Conservation (phyloP, 345 rosid species). For the Dovyalis caffra region DNA sequence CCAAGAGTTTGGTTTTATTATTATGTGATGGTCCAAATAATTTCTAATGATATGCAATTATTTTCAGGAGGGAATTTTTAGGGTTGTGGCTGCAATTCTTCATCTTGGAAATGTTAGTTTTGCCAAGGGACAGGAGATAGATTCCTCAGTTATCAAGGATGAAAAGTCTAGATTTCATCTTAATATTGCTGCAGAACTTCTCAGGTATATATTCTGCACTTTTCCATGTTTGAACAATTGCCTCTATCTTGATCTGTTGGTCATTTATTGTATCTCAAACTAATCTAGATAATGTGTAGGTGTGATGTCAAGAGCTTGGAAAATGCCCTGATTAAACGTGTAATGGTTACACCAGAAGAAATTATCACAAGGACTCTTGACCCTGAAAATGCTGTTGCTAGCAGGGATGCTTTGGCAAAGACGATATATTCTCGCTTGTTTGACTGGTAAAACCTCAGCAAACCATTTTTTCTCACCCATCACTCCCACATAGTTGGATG, state of each 20-base stretch:
- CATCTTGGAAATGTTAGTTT: slow-evolving; percentile 91
- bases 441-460: slow-evolving; percentile 65
- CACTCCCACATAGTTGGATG: background rate
- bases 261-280: background rate
- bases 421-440: slow-evolving; percentile 88
- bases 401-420: slow-evolving; percentile 94
- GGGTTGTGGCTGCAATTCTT: slow-evolving; percentile 89
- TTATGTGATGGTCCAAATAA: slow-evolving; percentile 6
- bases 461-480: background rate
- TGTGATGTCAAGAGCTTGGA: slow-evolving; percentile 83
- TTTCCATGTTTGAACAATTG: background rate
- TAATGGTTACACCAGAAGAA: slow-evolving; percentile 98
- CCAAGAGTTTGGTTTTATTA: slow-evolving; percentile 5
- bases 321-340: slow-evolving; percentile 90
- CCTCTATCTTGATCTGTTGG: background rate
- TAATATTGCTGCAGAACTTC: slow-evolving; percentile 70
- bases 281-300: slow-evolving; percentile 28
- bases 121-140: slow-evolving; percentile 79
- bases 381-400: slow-evolving; percentile 73
- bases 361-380: slow-evolving; percentile 92
- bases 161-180: slow-evolving; percentile 85
- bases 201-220: slow-evolving; percentile 42
- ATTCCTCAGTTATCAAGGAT: slow-evolving; percentile 91
- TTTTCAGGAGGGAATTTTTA: slow-evolving; percentile 83
- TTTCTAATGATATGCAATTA: slow-evolving; percentile 17